A percentile compares a stretch with the other conserved stretches of the same genome.
phyloP scores from a whole-genome alignment of 1,284 basidiomycete species.

The Sporisorium graminicola region DNA sequence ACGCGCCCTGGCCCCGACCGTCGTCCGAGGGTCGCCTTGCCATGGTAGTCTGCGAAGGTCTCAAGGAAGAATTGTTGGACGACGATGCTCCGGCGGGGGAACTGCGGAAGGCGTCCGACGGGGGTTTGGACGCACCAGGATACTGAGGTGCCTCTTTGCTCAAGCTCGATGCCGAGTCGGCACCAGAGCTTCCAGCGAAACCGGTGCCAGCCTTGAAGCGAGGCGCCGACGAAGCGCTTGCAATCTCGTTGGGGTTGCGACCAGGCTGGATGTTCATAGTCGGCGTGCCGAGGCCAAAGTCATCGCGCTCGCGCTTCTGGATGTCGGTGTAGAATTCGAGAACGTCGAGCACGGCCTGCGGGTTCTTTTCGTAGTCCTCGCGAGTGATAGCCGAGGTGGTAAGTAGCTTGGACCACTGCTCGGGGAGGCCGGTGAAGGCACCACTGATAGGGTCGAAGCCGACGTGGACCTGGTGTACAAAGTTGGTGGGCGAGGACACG shows the following conservation, averaged over 20 bases:
- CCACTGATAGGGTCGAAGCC: slow-evolving; percentile 95
- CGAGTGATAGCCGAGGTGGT: slow-evolving; percentile 97
- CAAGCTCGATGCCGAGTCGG: slow-evolving; percentile 30
- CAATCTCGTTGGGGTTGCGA: slow-evolving; percentile 45
- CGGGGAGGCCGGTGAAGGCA: slow-evolving; percentile 94
- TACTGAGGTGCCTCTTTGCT: slow-evolving; percentile 42
- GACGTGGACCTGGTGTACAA: slow-evolving; percentile 97
- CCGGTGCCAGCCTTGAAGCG: slow-evolving; percentile 57
- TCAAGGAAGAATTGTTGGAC: slow-evolving; percentile 17
- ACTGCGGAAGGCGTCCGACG: slow-evolving; percentile 46
- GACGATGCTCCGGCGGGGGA: slow-evolving; percentile 14
- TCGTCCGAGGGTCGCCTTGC: slow-evolving; percentile 43
- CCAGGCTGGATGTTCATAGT: slow-evolving; percentile 68
- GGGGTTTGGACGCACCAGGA: slow-evolving; percentile 30
- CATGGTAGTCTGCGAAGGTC: slow-evolving; percentile 29
- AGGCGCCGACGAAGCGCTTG: slow-evolving; percentile 36
- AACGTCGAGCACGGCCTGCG: slow-evolving; percentile 95
- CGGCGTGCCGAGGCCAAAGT: slow-evolving; percentile 71
- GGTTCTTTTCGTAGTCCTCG: slow-evolving; percentile 96
- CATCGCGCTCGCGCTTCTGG: slow-evolving; percentile 89
- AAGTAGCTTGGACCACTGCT: slow-evolving; percentile 94
- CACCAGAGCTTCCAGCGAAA: slow-evolving; percentile 49
- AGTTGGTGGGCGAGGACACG: slow-evolving; percentile 93
- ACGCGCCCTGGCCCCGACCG: slow-evolving; percentile 28
- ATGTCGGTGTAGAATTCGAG: slow-evolving; percentile 98